These are phyloP conservation scores for Cystofilobasidium bisporidii DNA, from an alignment of 768 basidiomycete genomes.

Conservation along the genomic window DNA sequence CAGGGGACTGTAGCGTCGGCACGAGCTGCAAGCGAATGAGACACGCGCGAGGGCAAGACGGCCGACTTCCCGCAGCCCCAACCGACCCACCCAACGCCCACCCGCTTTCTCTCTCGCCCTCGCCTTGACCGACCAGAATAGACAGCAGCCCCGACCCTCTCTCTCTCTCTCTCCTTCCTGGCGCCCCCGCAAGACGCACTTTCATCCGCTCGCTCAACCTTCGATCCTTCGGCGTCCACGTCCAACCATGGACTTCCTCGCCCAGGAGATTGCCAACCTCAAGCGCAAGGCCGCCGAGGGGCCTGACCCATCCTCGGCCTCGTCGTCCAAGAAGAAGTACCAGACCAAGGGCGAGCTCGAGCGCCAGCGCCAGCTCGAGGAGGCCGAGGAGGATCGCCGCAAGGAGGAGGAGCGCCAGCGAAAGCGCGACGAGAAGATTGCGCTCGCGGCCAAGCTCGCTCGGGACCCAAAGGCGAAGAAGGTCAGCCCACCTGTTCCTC, in stretches of 20 bases:
- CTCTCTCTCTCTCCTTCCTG: too few relatives aligned
- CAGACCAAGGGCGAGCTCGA: slow-evolving; percentile 87
- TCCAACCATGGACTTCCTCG: slow-evolving; percentile 27
- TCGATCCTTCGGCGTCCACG: neutral
- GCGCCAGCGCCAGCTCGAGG: slow-evolving; percentile 37
- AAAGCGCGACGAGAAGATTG: slow-evolving; percentile 30
- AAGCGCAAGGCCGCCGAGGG: slow-evolving; percentile 22
- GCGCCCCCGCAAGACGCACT: too few relatives aligned
- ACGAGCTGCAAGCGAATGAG: too few relatives aligned
- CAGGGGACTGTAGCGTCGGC: too few relatives aligned
- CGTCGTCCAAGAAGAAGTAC: slow-evolving; percentile 58
- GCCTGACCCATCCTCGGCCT: neutral
- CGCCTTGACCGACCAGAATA: too few relatives aligned
- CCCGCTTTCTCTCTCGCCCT: neutral
- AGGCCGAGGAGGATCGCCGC: slow-evolving; percentile 34
- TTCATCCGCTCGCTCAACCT: neutral
- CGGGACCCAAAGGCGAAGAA: slow-evolving; percentile 15
- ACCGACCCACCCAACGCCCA: neutral
- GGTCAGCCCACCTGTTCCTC: slow-evolving; percentile 24
- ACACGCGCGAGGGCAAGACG: too few relatives aligned
- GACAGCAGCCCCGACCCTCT: neutral
- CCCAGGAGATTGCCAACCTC: slow-evolving; percentile 25
- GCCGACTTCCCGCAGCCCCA: too few relatives aligned
- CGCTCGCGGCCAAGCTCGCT: slow-evolving; percentile 7
- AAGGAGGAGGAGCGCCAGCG: slow-evolving; percentile 34